Evolutionary conservation across 805 yeast genomes (phyloP), one percentile per base, ranked within the genome.

Genomic region (Metschnikowia koreensis): DNA sequence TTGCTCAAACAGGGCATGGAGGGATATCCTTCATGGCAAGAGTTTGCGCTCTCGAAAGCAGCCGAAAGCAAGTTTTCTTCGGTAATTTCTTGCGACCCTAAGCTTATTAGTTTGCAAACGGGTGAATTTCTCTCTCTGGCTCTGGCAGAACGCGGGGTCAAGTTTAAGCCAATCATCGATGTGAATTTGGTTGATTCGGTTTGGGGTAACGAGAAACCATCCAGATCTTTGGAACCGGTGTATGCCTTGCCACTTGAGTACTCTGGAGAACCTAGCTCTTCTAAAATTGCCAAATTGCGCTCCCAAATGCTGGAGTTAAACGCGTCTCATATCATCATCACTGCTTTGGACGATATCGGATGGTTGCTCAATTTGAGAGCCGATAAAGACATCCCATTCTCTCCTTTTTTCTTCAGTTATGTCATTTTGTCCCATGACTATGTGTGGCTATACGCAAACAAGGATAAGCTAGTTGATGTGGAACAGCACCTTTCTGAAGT

Each of bases 291-390:
- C 8, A 52, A 66, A 26, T 62, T 73, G 8, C 61, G 76, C 44
- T 53, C 63, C 0, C 57, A 63, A 10, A 66, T 83, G 61, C 46
- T 52, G 3, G 62, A 48, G 50, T 67, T 51, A 26, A 44, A 53
- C 7, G 61, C 60, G 2, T 53, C 65, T 5, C 66, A 62, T 41
- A 74, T 89, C 43, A 71, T 91, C 12, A 74, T 89, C 3, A 76
- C 83, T n/a, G 83, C 91, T 1, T 69, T 92, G 47, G 97, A 93
- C 70, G 97, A 92, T 59, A 82, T 91, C 55, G 94, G 96, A 7
- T 92, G 97, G 97, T 70, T 91, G 41, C 79, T 91, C 64, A 93
- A 93, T 64, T 70, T 93, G 50, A 81, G 99, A 57, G 89, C 92
- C 6, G 80, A 68, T 44, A 53, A 78, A 22, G 98, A 93, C 66